Evolutionary conservation across 2,329 filamentous ascomycete species (phyloP).

Genomic region (Pseudopyricularia javanii): DNA sequence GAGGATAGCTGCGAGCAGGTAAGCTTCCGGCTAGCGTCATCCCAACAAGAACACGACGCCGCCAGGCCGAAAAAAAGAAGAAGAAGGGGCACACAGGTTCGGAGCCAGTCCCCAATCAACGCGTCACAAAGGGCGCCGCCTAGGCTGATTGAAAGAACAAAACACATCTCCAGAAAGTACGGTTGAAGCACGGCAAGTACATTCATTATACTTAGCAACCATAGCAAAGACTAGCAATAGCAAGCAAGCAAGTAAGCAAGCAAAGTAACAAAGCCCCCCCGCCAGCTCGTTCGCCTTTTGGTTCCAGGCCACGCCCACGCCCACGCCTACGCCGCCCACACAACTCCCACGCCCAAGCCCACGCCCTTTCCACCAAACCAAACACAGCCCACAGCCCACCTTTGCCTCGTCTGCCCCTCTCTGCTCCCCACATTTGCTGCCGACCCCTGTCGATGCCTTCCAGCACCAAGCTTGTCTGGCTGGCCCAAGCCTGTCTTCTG

Average conservation of each 20-base stretch:
- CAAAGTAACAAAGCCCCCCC: too few species aligned
- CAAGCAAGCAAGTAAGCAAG: too few species aligned
- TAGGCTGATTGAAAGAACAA: not conserved
- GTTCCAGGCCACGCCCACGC: not conserved
- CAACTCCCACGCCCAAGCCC: too few species aligned
- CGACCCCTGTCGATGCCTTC: slow-evolving; percentile 1
- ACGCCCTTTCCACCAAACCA: not conserved
- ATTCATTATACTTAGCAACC: too few species aligned
- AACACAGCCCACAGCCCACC: too few species aligned
- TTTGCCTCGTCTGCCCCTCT: not conserved
- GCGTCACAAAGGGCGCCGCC: not conserved
- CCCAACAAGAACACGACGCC: not conserved
- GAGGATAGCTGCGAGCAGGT: not conserved
- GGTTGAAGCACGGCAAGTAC: too few species aligned
- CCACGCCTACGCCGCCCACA: too few species aligned
- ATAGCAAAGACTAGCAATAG: too few species aligned
- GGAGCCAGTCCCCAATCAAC: not conserved
- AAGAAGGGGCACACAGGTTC: not conserved
- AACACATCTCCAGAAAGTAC: not conserved
- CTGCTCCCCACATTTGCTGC: not conserved
- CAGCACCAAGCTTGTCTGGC: slow-evolving; percentile 1
- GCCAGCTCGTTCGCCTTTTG: not conserved
- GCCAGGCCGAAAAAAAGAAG: not conserved
- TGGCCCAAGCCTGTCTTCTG: not conserved
- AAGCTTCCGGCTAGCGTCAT: not conserved